Conservation (phyloP, 2,329 filamentous ascomycete species). For the Botrytis galanthina region DNA sequence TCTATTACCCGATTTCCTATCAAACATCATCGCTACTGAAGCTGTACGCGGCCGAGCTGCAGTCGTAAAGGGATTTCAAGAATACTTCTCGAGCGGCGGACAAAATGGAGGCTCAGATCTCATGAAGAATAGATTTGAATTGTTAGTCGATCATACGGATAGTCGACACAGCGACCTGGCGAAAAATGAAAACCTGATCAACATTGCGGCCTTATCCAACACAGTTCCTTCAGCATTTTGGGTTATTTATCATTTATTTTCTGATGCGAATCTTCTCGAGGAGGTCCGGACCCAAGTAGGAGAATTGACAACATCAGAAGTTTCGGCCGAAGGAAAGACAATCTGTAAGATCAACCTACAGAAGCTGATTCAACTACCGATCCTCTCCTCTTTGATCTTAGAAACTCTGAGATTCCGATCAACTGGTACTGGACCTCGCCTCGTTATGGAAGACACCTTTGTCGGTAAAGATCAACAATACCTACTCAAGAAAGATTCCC, state of each 20-base stretch:
- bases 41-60: constrained; percentile 1
- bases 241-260: constrained; percentile 11
- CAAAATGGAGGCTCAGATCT: constrained; percentile 1
- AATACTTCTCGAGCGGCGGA: background rate
- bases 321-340: background rate
- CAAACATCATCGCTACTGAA: background rate
- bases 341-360: constrained; percentile 1
- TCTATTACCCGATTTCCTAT: constrained; percentile 1
- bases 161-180: background rate
- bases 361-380: background rate
- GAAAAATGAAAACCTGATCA: constrained; percentile 1
- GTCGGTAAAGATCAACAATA: constrained; percentile 17
- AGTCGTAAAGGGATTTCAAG: background rate
- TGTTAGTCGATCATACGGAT: background rate
- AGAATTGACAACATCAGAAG: background rate
- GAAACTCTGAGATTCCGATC: constrained; percentile 11
- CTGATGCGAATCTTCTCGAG: background rate
- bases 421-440: constrained; percentile 5
- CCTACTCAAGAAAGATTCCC: constrained; percentile 12
- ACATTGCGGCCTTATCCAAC: constrained; percentile 7
- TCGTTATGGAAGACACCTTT: constrained; percentile 11
- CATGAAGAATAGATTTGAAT: background rate
- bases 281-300: constrained; percentile 9
- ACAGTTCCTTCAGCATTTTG: constrained; percentile 11
- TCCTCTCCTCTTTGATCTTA: background rate